Base-by-base conservation (phyloP, 2,329 filamentous ascomycete genomes). In the Diaporthe aspalathi region DNA sequence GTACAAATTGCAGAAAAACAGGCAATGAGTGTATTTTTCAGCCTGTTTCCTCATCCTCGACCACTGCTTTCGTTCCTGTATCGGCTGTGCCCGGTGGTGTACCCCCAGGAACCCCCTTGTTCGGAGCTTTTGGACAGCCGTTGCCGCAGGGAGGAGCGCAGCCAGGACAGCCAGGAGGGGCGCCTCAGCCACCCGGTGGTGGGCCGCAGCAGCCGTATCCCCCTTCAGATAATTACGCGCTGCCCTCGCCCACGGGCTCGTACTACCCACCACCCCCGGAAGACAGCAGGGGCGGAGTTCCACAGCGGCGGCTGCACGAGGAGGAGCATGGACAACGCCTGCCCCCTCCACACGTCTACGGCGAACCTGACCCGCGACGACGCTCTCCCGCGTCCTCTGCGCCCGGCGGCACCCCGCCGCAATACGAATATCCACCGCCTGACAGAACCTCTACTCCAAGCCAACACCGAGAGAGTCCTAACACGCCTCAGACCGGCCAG, bases 1-100 rank as follows among this genome's bases (percentile, higher is more conserved):
- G 88, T 74, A 85, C 87, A 68, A 90, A 90, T 75, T 90, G 88
- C 75, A 87, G 88, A 49, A 87, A 89, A 73, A 89, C 89, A 80
- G 88, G 88, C 62, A 88, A 90, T 74, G 88, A 90, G 73, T 90
- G 88, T 72, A 84, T 90, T 17, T 90, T 90, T 72, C 88, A 90
- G 75, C 88, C 88, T 0, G 88, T 90, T 1, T 88, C 86, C 5
- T 87, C 85, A 0, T 85, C 86, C 14, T 84, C 85, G 49, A 86
- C 86, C 6, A 88, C 87, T 1, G 87, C 88, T 1, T 90, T 90
- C 73, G 87, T 90, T 17, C 88, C 88, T 1, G 86, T 90, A 6
- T 88, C 87, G 2, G 87, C 88, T 20, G 81, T 90, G 7, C 84
- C 85, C n/a, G 87, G 87, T n/a, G 87, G 86, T 17, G 85, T 89